Evolutionary conservation across 2,329 filamentous ascomycete genomes (phyloP), one percentile per base, ranked within the genome.

Genomic region (Trichoderma pleuroti): DNA sequence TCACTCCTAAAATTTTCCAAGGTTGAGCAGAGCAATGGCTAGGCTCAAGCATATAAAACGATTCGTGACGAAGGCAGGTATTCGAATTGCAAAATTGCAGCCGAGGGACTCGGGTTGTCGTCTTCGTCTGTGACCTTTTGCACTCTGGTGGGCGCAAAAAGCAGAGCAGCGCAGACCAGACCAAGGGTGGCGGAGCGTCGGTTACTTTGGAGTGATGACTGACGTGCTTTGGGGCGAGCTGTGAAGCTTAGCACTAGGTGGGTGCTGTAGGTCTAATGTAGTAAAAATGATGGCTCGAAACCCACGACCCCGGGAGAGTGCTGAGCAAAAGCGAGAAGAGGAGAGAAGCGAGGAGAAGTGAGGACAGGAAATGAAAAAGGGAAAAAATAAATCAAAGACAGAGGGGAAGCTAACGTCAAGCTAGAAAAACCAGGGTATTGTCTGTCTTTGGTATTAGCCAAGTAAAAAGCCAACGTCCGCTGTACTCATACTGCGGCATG

Each of bases 371-470:
- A 18, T 21, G n/a, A n/a, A 36, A 34, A 39, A 30, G 24, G 28
- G n/a, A 21, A 56, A 30, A 46, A 16, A n/a, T n/a, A 32, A 67
- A 21, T 52, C 64, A 24, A 39, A 30, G 34, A 28, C 16, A 30
- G 11, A 26, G 28, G 14, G 21, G 21, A 59, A 68, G 39, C 64
- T 67, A 59, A 59, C 64, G 34, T 59, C 64, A 59, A 59, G 36
- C 54, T 59, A 57, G 36, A 57, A 67, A 67, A 57, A 11, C 63
- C 63, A 66, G 26, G 52, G 52, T 36, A 42, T 39, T 52, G 63
- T 66, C 14, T 14, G 46, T 65, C 62, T n/a, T n/a, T 57, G 36
- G 46, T 66, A 32, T 66, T 66, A 66, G 63, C 63, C 63, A 42
- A 34, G 30, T 21, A 57, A 18, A 16, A 28, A 66, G 34, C 42